phyloP scores from a whole-genome alignment of 345 rosid genomes.

The Brassica carinata region DNA sequence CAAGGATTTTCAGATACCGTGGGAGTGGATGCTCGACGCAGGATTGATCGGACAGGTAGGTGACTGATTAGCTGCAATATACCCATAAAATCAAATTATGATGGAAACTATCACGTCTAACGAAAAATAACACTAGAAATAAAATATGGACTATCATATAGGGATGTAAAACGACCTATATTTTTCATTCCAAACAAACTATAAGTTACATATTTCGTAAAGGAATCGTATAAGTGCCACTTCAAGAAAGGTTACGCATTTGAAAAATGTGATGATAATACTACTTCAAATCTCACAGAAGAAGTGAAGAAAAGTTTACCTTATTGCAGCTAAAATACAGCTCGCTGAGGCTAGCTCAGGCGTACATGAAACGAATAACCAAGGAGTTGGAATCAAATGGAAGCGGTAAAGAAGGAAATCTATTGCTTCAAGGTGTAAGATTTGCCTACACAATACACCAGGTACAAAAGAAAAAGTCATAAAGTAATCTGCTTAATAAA shows the following conservation, averaged over 20 bases:
- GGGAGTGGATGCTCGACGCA: conserved; percentile 88
- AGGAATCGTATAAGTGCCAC: neutral
- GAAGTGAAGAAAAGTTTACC: neutral
- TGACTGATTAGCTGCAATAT: conserved; percentile 25
- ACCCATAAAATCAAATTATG: conserved; percentile 26
- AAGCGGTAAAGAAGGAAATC: conserved; percentile 45
- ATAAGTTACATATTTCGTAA: neutral
- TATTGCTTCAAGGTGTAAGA: conserved; percentile 74
- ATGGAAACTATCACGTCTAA: neutral
- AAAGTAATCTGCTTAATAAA: neutral
- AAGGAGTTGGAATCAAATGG: conserved; percentile 52
- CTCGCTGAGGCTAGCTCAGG: conserved; percentile 66
- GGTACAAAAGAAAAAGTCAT: conserved; percentile 45
- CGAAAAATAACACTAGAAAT: neutral
- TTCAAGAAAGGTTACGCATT: neutral
- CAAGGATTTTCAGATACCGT: conserved; percentile 84
- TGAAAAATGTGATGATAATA: neutral
- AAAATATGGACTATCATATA: neutral
- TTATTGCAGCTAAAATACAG: conserved; percentile 69
- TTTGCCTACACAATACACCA: conserved; percentile 86
- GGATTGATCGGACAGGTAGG: conserved; percentile 88
- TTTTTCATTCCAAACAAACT: neutral
- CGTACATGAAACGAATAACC: conserved; percentile 63
- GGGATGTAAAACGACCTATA: neutral
- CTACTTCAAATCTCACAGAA: neutral